A percentile compares a stretch with the other conserved stretches of the same genome.
Evolutionary conservation across 1,139 yeast species (phyloP).

Genomic region (Hemisphaericaspora subhashii): DNA sequence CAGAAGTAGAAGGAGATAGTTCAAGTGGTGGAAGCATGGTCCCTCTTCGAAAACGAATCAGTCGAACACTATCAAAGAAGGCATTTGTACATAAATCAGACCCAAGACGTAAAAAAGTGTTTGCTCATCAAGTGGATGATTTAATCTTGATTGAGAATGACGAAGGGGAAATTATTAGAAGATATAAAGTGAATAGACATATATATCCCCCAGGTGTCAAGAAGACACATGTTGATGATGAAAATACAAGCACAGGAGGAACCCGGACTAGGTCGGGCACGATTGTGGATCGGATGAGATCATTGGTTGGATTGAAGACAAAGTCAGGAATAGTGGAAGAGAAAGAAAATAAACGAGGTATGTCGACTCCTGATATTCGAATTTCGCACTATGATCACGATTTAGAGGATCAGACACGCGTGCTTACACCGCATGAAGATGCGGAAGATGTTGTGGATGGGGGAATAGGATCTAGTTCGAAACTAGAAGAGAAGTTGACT

Average conservation of each 20-base stretch:
- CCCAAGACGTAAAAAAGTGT: conserved; percentile 33
- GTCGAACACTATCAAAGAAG: conserved; percentile 21
- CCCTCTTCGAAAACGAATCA: conserved; percentile 8
- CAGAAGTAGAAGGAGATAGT: neutral
- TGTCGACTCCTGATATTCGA: neutral
- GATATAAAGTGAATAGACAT: conserved; percentile 72
- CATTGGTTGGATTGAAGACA: conserved; percentile 49
- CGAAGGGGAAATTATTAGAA: conserved; percentile 86
- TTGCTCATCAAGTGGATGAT: conserved; percentile 58
- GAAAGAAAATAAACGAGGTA: neutral
- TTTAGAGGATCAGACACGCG: conserved; percentile 10
- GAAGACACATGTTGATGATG: neutral
- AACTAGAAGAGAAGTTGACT: conserved; percentile 29
- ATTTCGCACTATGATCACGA: conserved; percentile 6
- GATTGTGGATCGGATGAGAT: conserved; percentile 45
- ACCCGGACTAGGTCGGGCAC: conserved; percentile 31
- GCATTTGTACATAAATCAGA: conserved; percentile 23
- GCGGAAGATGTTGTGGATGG: conserved; percentile 17
- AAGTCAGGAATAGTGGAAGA: no score
- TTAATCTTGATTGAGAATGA: conserved; percentile 81
- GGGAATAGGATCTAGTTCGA: conserved; percentile 15
- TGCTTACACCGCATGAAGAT: conserved; percentile 3
- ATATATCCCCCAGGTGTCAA: neutral
- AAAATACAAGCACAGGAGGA: neutral
- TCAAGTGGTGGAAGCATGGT: neutral